Evolutionary conservation across 2,329 filamentous ascomycete genomes (phyloP), one percentile per base, ranked within the genome.

Genomic region (Colletotrichum sublineola): DNA sequence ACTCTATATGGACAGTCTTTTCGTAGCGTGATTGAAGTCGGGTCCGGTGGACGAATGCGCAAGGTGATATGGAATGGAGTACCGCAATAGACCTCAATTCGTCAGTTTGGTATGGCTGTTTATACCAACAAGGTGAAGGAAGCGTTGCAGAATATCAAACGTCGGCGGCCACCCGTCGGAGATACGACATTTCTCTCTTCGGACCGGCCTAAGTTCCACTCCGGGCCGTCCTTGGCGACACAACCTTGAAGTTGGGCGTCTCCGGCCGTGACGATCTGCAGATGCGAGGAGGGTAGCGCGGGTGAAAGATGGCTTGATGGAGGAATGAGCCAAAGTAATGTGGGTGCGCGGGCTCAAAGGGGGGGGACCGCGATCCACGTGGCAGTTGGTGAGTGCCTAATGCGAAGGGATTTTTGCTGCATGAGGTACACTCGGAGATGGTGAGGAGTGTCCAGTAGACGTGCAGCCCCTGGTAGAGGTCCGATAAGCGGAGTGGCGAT

Each of bases 291-390:
- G 29, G 24, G 31, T 14, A 33, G 44, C 24, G 46, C n/a, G 20
- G 36, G 46, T 46, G 44, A 46, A n/a, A 48, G 11, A 12, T 48
- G 48, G 5, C 20, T 42, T 67, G 40, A 56, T 42, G 42, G 18
- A 67, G 18, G 56, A 50, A n/a, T 33, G 44, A 55, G 36, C 63
- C 40, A 55, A 67, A 33, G 40, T 33, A 44, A 29, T 8, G 48
- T 29, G 65, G 9, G 18, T 29, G 65, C 15, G 18, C n/a, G 50
- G 9, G 15, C 31, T 29, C 14, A 33, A 53, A 33, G n/a, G 12
- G 36, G 12, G 36, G 14, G 29, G 15, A 3, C 20, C 15, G 56
- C n/a, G 5, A 38, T 55, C n/a, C 14, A 58, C 29, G 53, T 66
- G 40, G 53, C 53, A 66, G 7, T 18, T 40, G n/a, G 7, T 20